These are phyloP conservation scores for Penicillium egyptiacum DNA, from an alignment of 495 filamentous ascomycete genomes.

Conservation along the genomic window DNA sequence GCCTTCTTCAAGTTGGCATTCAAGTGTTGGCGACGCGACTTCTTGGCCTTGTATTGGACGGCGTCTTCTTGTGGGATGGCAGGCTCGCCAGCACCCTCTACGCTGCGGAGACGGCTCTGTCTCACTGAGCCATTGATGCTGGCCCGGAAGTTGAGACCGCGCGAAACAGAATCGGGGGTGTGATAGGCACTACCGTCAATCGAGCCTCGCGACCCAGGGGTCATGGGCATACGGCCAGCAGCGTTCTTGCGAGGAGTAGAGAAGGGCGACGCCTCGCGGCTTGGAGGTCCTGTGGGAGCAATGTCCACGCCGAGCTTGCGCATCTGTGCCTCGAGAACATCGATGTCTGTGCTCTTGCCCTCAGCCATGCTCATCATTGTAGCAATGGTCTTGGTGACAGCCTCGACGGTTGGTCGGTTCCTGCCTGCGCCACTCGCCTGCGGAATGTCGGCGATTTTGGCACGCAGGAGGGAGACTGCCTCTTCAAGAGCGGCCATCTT, in stretches of 20 bases:
- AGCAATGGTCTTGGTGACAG: slow-evolving; percentile 82
- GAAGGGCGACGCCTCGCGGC: slow-evolving; percentile 63
- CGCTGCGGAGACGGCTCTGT: slow-evolving; percentile 45
- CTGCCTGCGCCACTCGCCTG: slow-evolving; percentile 39
- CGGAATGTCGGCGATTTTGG: slow-evolving; percentile 64
- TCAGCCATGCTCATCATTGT: slow-evolving; percentile 94
- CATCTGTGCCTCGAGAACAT: slow-evolving; percentile 84
- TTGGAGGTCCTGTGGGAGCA: slow-evolving; percentile 40
- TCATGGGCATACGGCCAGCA: slow-evolving; percentile 37
- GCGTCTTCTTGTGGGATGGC: slow-evolving; percentile 52
- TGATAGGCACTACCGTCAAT: slow-evolving; percentile 51
- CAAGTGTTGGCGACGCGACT: slow-evolving; percentile 54
- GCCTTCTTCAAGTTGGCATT: slow-evolving; percentile 45
- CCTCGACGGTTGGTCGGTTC: slow-evolving; percentile 81
- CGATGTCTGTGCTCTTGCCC: slow-evolving; percentile 81
- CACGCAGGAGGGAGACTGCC: slow-evolving; percentile 74
- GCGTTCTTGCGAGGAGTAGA: slow-evolving; percentile 52
- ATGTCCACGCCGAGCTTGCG: slow-evolving; percentile 63
- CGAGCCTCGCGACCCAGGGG: slow-evolving; percentile 42
- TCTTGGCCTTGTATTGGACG: slow-evolving; percentile 57
- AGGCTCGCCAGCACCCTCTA: slow-evolving; percentile 35
- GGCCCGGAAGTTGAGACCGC: slow-evolving; percentile 40
- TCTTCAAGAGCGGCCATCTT: slow-evolving; percentile 77
- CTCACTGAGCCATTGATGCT: slow-evolving; percentile 50
- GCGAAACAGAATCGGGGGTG: slow-evolving; percentile 54